Percentiles rank a stretch among this genome's conserved stretches.
Conservation (phyloP, 495 filamentous ascomycete species). For the Penicillium longicatenatum region DNA sequence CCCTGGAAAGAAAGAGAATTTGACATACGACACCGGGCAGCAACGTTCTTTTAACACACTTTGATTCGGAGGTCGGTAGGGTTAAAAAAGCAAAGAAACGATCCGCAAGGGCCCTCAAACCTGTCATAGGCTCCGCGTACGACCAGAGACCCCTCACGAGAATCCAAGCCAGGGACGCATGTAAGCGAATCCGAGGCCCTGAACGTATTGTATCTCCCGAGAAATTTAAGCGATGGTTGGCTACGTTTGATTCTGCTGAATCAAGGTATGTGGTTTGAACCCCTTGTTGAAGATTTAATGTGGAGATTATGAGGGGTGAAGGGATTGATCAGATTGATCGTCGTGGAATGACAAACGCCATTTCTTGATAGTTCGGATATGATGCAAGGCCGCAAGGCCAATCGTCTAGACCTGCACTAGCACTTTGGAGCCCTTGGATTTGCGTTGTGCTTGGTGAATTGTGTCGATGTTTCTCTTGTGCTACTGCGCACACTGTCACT, state of each 20-base stretch:
- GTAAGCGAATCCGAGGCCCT: not conserved
- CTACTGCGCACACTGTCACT: not conserved
- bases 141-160: constrained; percentile 8
- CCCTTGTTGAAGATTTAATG: constrained; percentile 20
- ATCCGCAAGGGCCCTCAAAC: constrained; percentile 18
- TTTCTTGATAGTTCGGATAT: constrained; percentile 19
- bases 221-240: constrained; percentile 13
- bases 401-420: constrained; percentile 13
- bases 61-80: constrained; percentile 4
- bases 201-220: not conserved
- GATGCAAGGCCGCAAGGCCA: constrained; percentile 34
- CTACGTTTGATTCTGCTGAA: constrained; percentile 2
- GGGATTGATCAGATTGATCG: constrained; percentile 26
- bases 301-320: constrained; percentile 8
- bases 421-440: not conserved
- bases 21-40: not conserved
- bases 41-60: constrained; percentile 11
- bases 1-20: not conserved
- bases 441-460: not conserved
- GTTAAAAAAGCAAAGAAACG: constrained; percentile 1
- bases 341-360: constrained; percentile 19
- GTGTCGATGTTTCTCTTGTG: not conserved
- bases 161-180: constrained; percentile 6
- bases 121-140: constrained; percentile 15
- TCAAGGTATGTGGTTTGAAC: constrained; percentile 18